Percentiles rank a stretch among this genome's conserved stretches.
Conservation (phyloP, 1,284 basidiomycete genomes). For the Ceratobasidium sp. region DNA sequence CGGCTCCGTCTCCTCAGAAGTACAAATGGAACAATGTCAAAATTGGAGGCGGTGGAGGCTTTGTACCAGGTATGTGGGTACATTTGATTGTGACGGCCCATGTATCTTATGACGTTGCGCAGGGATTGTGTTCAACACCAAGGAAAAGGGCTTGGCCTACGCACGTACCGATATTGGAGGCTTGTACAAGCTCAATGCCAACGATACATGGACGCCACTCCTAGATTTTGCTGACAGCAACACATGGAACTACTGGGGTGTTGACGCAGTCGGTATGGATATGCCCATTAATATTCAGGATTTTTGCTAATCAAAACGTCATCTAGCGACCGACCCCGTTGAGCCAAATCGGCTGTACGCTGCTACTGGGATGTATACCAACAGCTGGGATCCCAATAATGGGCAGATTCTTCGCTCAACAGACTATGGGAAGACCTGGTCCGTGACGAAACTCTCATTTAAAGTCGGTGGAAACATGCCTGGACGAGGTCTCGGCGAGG, state of each 20-base stretch:
- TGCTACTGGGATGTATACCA: conserved; percentile 74
- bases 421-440: conserved; percentile 71
- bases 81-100: neutral
- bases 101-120: neutral
- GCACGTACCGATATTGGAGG: conserved; percentile 56
- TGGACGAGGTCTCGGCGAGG: conserved; percentile 68
- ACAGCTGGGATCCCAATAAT: conserved; percentile 75
- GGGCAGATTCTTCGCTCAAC: conserved; percentile 74
- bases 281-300: conserved; percentile 18
- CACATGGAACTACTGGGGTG: conserved; percentile 72
- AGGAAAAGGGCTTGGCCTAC: conserved; percentile 67
- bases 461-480: conserved; percentile 76
- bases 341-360: conserved; percentile 62
- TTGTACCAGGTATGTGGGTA: conserved; percentile 58
- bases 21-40: conserved; percentile 72
- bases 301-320: neutral
- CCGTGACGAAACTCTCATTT: conserved; percentile 68
- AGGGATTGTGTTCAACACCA: conserved; percentile 73
- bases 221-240: conserved; percentile 71
- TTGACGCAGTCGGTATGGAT: conserved; percentile 65
- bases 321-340: conserved; percentile 66
- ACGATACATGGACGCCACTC: conserved; percentile 60
- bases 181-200: conserved; percentile 72
- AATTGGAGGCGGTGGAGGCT: conserved; percentile 68
- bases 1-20: conserved; percentile 26